Evolutionary conservation across 345 rosid genomes (phyloP), one percentile per base, ranked within the genome.

Genomic region (Eucalyptus pauciflora): DNA sequence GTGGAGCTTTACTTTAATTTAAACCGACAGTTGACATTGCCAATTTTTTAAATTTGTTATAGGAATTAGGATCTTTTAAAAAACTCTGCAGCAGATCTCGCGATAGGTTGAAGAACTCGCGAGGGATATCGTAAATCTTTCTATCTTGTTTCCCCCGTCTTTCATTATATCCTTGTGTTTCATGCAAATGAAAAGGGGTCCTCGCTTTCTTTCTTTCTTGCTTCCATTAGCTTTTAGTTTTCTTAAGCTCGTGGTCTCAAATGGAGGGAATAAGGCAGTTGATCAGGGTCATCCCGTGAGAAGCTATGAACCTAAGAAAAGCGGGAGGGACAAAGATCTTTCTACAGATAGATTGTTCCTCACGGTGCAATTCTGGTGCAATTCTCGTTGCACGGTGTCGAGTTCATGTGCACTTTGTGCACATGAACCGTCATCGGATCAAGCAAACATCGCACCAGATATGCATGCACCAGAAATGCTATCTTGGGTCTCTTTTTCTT

Each of bases 111-210:
- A 90, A 93, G n/a, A 86, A 95, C 91, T 89, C 88, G 37, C 88
- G 79, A 1, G 95, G 95, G 93, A 96, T 89, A 90, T 94, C 86
- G 97, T 97, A 89, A 91, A 95, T 91, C 89, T 5, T 54, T n/a
- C 9, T 3, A 15, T 22, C 37, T 43, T 6, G 16, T 48, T 29
- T 67, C 15, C 27, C 16, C 3, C 43, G 8, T 10, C 37, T 50
- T 18, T 88, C 22, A 27, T 33, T 20, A 17, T 86, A 37, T 88
- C 46, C 13, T 41, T 8, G 10, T 17, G 17, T 15, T 15, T 67
- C 9, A 67, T 67, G 79, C 22, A 16, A 67, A 8, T 31, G 22
- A 16, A 16, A 31, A 16, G 12, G 67, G 79, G 22, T 67, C 22
- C 79, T 69, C 13, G 43, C 43, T 69, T 31, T 69, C 80, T 69